Conservation (phyloP, 306 rosid species). For the Prunus kanzakura region DNA sequence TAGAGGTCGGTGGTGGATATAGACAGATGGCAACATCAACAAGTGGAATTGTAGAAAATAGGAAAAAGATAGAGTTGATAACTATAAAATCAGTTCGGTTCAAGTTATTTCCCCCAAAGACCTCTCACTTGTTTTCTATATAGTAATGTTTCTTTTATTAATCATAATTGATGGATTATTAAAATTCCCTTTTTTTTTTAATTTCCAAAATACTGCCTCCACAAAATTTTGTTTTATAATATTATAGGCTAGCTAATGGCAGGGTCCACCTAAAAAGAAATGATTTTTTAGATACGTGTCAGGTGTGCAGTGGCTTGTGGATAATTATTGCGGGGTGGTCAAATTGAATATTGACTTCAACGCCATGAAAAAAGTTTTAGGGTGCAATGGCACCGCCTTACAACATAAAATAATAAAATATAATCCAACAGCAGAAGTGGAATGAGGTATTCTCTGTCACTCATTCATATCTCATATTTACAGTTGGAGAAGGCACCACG, state of each 20-base stretch:
- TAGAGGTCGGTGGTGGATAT: background rate
- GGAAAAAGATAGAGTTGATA: background rate
- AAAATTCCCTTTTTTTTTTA: background rate
- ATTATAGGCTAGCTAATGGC: background rate
- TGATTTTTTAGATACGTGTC: background rate
- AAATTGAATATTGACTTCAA: slow-evolving; percentile 7
- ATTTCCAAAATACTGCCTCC: background rate
- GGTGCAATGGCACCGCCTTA: background rate
- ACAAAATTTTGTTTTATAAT: background rate
- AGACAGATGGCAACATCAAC: background rate
- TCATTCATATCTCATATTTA: too few species aligned
- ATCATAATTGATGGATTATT: background rate
- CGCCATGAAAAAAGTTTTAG: background rate
- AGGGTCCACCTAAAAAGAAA: background rate
- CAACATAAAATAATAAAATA: background rate
- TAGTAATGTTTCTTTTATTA: background rate
- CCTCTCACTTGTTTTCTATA: background rate
- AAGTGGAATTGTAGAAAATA: background rate
- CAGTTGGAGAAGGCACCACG: background rate
- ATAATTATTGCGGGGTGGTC: background rate
- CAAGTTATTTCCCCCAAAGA: background rate
- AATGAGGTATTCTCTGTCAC: background rate
- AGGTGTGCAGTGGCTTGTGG: background rate
- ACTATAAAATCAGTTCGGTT: background rate
- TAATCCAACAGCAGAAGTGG: background rate